Conservation (phyloP, 805 yeast genomes). For the Candida mattraensis region DNA sequence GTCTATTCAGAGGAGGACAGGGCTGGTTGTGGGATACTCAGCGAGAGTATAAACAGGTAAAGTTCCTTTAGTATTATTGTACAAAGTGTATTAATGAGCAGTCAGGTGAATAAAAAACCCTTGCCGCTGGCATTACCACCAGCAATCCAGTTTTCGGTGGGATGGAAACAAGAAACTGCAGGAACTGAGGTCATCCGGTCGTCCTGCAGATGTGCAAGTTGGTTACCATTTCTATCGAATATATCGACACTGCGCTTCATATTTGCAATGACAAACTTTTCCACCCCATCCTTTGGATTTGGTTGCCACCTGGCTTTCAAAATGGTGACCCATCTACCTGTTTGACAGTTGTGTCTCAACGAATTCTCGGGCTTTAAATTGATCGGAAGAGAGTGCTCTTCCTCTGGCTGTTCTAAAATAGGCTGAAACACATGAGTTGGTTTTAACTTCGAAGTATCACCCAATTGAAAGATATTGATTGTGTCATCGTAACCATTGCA, state of each 20-base stretch:
- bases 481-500: slow-evolving; percentile 94
- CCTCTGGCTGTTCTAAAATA: slow-evolving; percentile 17
- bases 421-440: slow-evolving; percentile 18
- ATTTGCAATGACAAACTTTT: slow-evolving; percentile 88
- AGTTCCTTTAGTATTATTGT: slow-evolving; percentile 5
- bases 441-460: slow-evolving; percentile 28
- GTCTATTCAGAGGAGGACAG: slow-evolving; percentile 63
- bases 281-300: slow-evolving; percentile 64
- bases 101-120: slow-evolving; percentile 53
- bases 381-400: slow-evolving; percentile 30
- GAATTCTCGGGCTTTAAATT: slow-evolving; percentile 60
- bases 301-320: slow-evolving; percentile 86
- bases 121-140: slow-evolving; percentile 97
- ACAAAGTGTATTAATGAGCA: neutral
- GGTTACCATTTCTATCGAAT: slow-evolving; percentile 73
- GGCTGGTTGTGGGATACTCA: slow-evolving; percentile 53
- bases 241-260: slow-evolving; percentile 89
- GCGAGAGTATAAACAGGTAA: slow-evolving; percentile 27
- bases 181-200: slow-evolving; percentile 83
- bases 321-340: slow-evolving; percentile 96
- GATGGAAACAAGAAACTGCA: slow-evolving; percentile 84
- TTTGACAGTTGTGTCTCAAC: slow-evolving; percentile 88
- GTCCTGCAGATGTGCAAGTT: slow-evolving; percentile 67
- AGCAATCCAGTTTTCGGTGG: slow-evolving; percentile 81
- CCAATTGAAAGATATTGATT: slow-evolving; percentile 66